Base-by-base conservation (phyloP, 1,284 basidiomycete species). In the Ustilago crameri region DNA sequence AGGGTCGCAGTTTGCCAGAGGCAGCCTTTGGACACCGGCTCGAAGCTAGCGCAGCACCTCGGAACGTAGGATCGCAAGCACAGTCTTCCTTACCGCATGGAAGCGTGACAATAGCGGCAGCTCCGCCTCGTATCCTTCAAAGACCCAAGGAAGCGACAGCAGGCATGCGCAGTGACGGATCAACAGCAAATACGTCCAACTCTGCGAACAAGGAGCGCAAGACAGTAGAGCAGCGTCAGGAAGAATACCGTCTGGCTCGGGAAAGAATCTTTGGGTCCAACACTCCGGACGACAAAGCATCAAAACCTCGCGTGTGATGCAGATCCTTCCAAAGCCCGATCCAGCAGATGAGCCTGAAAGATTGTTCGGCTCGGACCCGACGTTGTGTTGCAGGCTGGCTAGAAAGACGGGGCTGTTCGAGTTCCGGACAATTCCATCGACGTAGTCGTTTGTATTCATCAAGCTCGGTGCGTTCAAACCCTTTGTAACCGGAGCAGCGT, bases 201-300 rank as follows among this genome's bases (percentile, higher is more conserved):
- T 32, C 56, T 24, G 52, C 56, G n/a, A 41, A 41, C 3, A 56
- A 64, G n/a, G 61, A 65, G 27, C 64, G 48, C 30, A 73, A 68
- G 49, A 73, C 65, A 23, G 61, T 73, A 7, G 65, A 73, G 54
- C 64, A 73, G 50, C 64, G 70, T 15, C 70, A 73, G 30, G 61
- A 68, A 44, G 65, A 68, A 45, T 73, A 73, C 24, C 64, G 64
- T 14, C 37, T 62, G 10, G 70, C 70, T 2, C 54, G 70, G 15
- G 70, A 58, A 38, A 59, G 70, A 26, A 73, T 73, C 46, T 73
- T 73, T 62, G 70, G 70, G n/a, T 20, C 52, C 8, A 20, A 50
- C 1, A 4, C 51, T 10, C 50, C 51, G 12, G n/a, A 52, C 45
- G 44, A 30, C 42, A 35, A 46, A 20, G 20, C 50, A 12, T 41